These are phyloP conservation scores for Phlebiopsis flavidoalba DNA, from an alignment of 768 basidiomycete genomes.

Conservation along the genomic window DNA sequence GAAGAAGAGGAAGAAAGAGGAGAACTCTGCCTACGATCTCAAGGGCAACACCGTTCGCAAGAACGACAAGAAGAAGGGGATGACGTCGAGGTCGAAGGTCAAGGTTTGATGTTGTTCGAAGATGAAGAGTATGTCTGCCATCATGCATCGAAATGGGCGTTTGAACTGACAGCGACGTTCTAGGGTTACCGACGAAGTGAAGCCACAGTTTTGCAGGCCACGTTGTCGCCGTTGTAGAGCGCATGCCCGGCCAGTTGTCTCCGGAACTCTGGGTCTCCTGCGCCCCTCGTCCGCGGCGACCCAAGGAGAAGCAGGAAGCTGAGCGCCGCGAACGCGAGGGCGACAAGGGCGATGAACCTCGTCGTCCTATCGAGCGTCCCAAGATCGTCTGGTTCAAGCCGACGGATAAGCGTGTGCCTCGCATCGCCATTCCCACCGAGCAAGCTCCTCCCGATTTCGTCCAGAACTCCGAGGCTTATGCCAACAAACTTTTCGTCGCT, in stretches of 20 bases:
- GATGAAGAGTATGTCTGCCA: constrained; percentile 77
- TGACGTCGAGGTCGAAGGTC: constrained; percentile 98
- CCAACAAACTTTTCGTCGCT: constrained; percentile 89
- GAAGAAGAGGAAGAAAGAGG: constrained; percentile 99
- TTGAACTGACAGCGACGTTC: constrained; percentile 13
- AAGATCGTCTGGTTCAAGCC: constrained; percentile 99
- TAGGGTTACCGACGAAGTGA: constrained; percentile 95
- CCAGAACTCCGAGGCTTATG: constrained; percentile 88
- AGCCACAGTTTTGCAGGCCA: constrained; percentile 98
- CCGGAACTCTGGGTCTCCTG: constrained; percentile 90
- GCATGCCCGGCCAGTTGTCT: constrained; percentile 98
- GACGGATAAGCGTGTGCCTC: constrained; percentile 96
- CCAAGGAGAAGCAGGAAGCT: constrained; percentile 97
- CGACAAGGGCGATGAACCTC: constrained; percentile 80
- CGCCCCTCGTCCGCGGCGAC: constrained; percentile 96
- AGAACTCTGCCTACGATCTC: constrained; percentile 91
- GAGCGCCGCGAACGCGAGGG: constrained; percentile 97
- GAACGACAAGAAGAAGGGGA: constrained; percentile 99
- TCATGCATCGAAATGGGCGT: background rate
- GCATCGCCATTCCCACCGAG: constrained; percentile 98
- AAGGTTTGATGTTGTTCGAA: constrained; percentile 93
- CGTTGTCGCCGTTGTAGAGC: constrained; percentile 98
- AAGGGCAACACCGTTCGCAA: constrained; percentile 72
- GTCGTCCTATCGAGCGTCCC: constrained; percentile 82
- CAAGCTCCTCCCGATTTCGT: constrained; percentile 97